These are phyloP conservation scores for Solanum chacoense DNA, from an alignment of 305 asterid genomes.

Conservation along the genomic window DNA sequence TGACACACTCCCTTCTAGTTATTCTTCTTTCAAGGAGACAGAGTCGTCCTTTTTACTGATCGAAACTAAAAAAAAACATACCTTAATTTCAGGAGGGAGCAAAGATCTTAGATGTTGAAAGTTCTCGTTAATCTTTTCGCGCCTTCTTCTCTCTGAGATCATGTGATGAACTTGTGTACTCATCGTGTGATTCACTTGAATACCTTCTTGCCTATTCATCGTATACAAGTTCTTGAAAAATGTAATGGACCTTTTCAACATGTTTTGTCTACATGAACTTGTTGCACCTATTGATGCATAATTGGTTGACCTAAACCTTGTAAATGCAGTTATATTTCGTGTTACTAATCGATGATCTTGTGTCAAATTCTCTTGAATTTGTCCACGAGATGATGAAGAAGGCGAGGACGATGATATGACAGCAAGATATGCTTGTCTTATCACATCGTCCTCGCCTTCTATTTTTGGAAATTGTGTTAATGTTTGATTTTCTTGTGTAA, in stretches of 20 bases:
- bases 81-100: conserved; percentile 75
- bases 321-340: conserved; percentile 32
- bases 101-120: conserved; percentile 49
- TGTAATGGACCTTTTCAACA: conserved; percentile 33
- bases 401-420: conserved; percentile 19
- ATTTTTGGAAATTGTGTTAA: conserved; percentile 22
- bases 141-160: conserved; percentile 60
- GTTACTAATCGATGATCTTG: not conserved
- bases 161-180: conserved; percentile 51
- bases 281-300: not conserved
- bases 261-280: conserved; percentile 15
- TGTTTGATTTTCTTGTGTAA: not conserved
- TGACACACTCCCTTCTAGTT: not conserved
- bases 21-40: not conserved
- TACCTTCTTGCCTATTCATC: conserved; percentile 15
- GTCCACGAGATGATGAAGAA: conserved; percentile 15
- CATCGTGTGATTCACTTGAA: conserved; percentile 21
- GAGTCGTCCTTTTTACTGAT: not conserved
- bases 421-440: conserved; percentile 48
- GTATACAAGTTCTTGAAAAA: conserved; percentile 33
- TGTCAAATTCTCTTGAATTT: conserved; percentile 4
- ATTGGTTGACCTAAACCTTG: conserved; percentile 16
- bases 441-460: conserved; percentile 46
- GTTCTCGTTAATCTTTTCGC: conserved; percentile 60
- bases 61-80: not conserved